Evolutionary conservation across 768 basidiomycete genomes (phyloP).

Genomic region (Strobilomyces dryophilus): DNA sequence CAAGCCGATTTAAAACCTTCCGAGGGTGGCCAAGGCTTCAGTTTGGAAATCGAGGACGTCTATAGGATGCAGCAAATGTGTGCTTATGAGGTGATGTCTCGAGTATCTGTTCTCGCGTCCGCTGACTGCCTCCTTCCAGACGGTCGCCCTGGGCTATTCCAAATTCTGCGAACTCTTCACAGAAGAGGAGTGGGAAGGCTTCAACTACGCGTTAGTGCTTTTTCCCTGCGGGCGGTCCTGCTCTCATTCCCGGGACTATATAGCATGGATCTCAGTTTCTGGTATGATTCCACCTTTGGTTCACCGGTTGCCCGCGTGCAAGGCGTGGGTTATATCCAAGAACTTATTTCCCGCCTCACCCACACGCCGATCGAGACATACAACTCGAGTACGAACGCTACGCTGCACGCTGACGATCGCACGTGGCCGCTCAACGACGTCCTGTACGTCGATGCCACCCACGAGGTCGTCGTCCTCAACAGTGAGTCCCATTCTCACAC

Average conservation of each 20-base stretch:
- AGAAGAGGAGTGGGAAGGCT: slow-evolving; percentile 90
- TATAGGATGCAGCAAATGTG: slow-evolving; percentile 81
- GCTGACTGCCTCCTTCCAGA: slow-evolving; percentile 40
- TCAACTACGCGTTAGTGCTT: slow-evolving; percentile 69
- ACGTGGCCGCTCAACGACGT: slow-evolving; percentile 70
- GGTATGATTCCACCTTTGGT: slow-evolving; percentile 76
- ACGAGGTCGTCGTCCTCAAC: slow-evolving; percentile 89
- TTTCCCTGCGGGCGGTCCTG: neutral
- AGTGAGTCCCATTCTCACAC: slow-evolving; percentile 38
- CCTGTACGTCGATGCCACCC: slow-evolving; percentile 86
- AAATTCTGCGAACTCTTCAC: slow-evolving; percentile 91
- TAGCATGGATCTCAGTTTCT: slow-evolving; percentile 22
- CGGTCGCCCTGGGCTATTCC: slow-evolving; percentile 88
- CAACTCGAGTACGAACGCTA: slow-evolving; percentile 83
- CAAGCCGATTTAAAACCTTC: slow-evolving; percentile 42
- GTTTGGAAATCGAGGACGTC: slow-evolving; percentile 62
- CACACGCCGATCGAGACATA: slow-evolving; percentile 64
- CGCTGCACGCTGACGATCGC: slow-evolving; percentile 61
- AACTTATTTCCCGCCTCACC: slow-evolving; percentile 78
- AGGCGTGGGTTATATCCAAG: slow-evolving; percentile 79
- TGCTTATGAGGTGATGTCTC: slow-evolving; percentile 63
- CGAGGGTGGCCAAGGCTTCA: slow-evolving; percentile 41
- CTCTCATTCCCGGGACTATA: neutral
- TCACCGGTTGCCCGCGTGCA: slow-evolving; percentile 73
- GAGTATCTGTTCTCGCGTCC: neutral